Conservation (phyloP, 1,284 basidiomycete species). For the Amylostereum areolatum region DNA sequence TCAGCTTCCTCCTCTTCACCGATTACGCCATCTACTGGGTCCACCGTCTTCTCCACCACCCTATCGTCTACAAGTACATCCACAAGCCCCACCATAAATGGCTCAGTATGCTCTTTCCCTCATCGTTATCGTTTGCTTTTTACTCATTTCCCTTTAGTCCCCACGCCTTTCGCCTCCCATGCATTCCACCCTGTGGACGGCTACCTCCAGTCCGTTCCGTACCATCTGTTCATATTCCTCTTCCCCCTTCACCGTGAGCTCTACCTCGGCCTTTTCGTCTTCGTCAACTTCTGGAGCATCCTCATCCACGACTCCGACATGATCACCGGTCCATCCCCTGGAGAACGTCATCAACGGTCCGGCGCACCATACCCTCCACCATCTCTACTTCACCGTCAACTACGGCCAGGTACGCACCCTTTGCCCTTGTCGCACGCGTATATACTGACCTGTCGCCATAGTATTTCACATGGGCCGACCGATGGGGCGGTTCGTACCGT, state of each 20-base stretch:
- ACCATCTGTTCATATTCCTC: slow-evolving; percentile 89
- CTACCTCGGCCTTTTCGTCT: slow-evolving; percentile 80
- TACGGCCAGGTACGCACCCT: slow-evolving; percentile 71
- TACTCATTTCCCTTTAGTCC: slow-evolving; percentile 49
- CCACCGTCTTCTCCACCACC: slow-evolving; percentile 88
- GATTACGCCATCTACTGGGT: slow-evolving; percentile 94
- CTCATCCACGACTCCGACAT: slow-evolving; percentile 99
- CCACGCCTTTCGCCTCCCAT: slow-evolving; percentile 94
- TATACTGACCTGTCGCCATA: slow-evolving; percentile 25
- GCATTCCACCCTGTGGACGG: slow-evolving; percentile 98
- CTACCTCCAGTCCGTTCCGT: slow-evolving; percentile 89
- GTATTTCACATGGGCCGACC: slow-evolving; percentile 97
- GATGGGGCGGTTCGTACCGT: slow-evolving; percentile 79
- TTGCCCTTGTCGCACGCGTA: slow-evolving; percentile 1
- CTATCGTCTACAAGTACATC: slow-evolving; percentile 81
- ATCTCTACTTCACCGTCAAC: slow-evolving; percentile 94
- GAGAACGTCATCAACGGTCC: slow-evolving; percentile 96
- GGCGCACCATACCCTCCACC: slow-evolving; percentile 95
- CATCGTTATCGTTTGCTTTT: slow-evolving; percentile 1
- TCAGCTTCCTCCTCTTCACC: slow-evolving; percentile 84
- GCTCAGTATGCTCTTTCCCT: slow-evolving; percentile 62
- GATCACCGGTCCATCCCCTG: slow-evolving; percentile 87
- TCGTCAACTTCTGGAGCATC: slow-evolving; percentile 91
- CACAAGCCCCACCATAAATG: slow-evolving; percentile 99
- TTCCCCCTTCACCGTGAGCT: slow-evolving; percentile 87